Base-by-base conservation (phyloP, 1,139 yeast species). In the Debaryomyces sp. region DNA sequence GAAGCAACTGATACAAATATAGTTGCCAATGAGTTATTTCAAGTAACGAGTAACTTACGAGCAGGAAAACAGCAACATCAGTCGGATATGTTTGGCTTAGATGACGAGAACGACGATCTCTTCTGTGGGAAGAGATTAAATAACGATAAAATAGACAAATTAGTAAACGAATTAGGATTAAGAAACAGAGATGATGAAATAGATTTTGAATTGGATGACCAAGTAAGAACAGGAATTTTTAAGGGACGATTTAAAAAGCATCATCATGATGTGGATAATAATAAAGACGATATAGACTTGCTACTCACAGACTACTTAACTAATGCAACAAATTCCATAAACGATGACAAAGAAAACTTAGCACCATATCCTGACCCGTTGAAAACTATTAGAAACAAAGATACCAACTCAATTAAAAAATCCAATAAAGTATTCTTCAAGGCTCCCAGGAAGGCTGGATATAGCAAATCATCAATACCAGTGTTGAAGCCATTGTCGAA, bases 191-290 rank as follows among this genome's bases (percentile, higher is more conserved):
- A 58, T n/a, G 59, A 57, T 36, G 60, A 57, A 18, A 51, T 57
- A 38, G 73, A 69, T 45, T 70, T 61, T 32, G 81, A 75, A 50
- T 53, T 78, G 46, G 84, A 79, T 58, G 78, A 71, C 54, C 78
- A 74, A 55, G 67, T 76, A 43, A 68, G 84, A 55, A 73, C 82
- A 2, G 63, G 80, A 22, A 71, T 74, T 37, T 71, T 68, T 56
- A 70, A 68, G 51, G 77, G 76, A 7, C 56, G 80, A 34, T 71
- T 73, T 51, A 64, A 58, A 38, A 58, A 54, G 37, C 50, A 47
- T 35, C 50, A 51, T 29, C 51, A 56, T 36, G 57, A 51, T 29
- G 51, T 51, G 9, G 61, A 57, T 13, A 44, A 51, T 32, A 41
- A 29, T 17, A 55, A 61, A 15, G 71, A 70, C 35, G 60, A 57